Evolutionary conservation across 305 asterid genomes (phyloP).

Genomic region (Fraxinus latifolia): DNA sequence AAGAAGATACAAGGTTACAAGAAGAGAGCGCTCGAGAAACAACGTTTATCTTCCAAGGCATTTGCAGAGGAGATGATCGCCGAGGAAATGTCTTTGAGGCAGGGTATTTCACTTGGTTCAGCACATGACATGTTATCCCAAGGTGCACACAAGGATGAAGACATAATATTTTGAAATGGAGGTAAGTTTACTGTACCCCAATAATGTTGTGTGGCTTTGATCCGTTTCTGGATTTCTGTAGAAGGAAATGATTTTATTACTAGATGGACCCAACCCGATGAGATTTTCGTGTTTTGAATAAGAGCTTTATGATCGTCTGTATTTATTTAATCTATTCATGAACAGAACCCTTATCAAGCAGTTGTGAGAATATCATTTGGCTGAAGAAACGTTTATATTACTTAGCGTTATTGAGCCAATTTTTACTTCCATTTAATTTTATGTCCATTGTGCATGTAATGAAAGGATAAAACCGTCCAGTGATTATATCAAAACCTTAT

Average conservation of each 20-base stretch:
- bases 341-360: conserved; percentile 1
- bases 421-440: not conserved
- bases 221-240: conserved; percentile 13
- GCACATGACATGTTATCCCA: conserved; percentile 32
- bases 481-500: not conserved
- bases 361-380: not conserved
- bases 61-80: conserved; percentile 37
- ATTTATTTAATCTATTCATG: conserved; percentile 20
- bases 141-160: conserved; percentile 36
- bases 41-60: conserved; percentile 34
- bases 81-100: conserved; percentile 25
- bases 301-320: conserved; percentile 31
- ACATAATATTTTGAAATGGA: conserved; percentile 43
- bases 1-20: conserved; percentile 56
- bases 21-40: conserved; percentile 41
- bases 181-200: conserved; percentile 10
- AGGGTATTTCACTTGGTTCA: conserved; percentile 11
- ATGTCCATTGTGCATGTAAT: not conserved
- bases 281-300: conserved; percentile 26
- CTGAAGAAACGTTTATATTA: not conserved
- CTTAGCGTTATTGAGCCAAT: not conserved
- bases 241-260: conserved; percentile 19
- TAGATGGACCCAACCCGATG: conserved; percentile 11
- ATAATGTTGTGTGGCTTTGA: conserved; percentile 14
- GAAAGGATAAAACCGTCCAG: not conserved